Evolutionary conservation across 1,284 basidiomycete species (phyloP).

Genomic region (Trametes polyzona): DNA sequence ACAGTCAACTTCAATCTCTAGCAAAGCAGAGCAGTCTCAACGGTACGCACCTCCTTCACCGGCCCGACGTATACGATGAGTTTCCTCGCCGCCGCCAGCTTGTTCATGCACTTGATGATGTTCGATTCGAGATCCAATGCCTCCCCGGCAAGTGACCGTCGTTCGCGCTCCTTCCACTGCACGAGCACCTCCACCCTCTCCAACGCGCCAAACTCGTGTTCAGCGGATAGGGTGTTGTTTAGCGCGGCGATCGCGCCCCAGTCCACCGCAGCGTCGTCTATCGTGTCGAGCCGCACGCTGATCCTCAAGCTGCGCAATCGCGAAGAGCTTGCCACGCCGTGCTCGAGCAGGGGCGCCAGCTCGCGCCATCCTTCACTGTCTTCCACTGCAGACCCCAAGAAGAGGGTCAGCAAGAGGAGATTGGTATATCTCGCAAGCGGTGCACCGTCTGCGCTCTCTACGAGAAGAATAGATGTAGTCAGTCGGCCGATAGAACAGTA

Average conservation of each 20-base stretch:
- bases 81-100: not conserved
- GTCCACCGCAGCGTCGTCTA: not conserved
- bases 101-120: not conserved
- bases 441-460: not conserved
- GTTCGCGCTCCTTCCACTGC: not conserved
- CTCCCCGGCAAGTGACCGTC: not conserved
- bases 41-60: not conserved
- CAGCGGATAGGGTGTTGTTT: too few species aligned
- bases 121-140: not conserved
- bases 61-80: not conserved
- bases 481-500: not conserved
- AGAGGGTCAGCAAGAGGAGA: conserved; percentile 8
- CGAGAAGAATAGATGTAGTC: not conserved
- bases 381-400: conserved; percentile 9
- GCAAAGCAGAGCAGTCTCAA: too few species aligned
- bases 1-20: too few species aligned
- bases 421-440: conserved; percentile 2
- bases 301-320: conserved; percentile 3
- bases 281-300: conserved; percentile 6
- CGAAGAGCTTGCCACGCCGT: not conserved
- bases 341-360: conserved; percentile 9
- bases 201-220: too few species aligned
- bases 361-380: conserved; percentile 10
- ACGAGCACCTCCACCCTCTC: too few species aligned
- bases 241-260: too few species aligned